Percentiles rank a stretch among this genome's conserved stretches.
phyloP scores from a whole-genome alignment of 2,329 filamentous ascomycete species.

The Diplodia corticola region DNA sequence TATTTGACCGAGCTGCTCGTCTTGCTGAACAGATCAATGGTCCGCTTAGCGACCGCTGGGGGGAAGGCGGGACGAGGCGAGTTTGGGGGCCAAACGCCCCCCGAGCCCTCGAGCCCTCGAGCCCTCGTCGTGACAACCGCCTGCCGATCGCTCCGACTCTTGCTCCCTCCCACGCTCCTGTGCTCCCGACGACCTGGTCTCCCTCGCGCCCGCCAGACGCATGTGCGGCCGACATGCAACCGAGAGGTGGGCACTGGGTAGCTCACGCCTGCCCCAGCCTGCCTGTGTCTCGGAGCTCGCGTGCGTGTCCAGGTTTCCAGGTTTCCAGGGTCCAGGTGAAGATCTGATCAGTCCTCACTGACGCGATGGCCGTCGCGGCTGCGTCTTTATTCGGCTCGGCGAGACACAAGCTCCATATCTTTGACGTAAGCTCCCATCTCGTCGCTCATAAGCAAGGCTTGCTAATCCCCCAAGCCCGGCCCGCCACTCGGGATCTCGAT shows the following conservation, averaged over 20 bases:
- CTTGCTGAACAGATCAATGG: constrained; percentile 7
- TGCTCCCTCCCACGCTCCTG: too few relatives aligned
- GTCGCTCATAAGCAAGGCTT: neutral
- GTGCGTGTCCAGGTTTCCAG: neutral
- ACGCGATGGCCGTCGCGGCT: neutral
- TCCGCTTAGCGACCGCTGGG: neutral
- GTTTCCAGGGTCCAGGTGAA: neutral
- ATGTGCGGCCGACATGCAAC: neutral
- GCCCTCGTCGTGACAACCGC: neutral
- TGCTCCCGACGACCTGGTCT: too few relatives aligned
- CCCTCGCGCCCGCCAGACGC: neutral
- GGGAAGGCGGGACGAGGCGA: neutral
- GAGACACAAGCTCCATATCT: constrained; percentile 4
- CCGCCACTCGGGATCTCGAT: neutral
- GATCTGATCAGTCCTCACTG: neutral
- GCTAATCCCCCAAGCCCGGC: neutral
- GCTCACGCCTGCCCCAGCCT: too few relatives aligned
- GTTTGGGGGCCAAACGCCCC: constrained; percentile 3
- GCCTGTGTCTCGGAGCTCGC: too few relatives aligned
- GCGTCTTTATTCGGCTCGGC: neutral
- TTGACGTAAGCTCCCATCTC: constrained; percentile 6
- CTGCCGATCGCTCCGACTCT: neutral
- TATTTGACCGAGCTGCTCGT: constrained; percentile 14
- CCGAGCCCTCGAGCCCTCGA: too few relatives aligned
- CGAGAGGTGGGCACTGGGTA: too few relatives aligned